phyloP scores from a whole-genome alignment of 2,329 filamentous ascomycete species.

The Fusarium ambrosium region DNA sequence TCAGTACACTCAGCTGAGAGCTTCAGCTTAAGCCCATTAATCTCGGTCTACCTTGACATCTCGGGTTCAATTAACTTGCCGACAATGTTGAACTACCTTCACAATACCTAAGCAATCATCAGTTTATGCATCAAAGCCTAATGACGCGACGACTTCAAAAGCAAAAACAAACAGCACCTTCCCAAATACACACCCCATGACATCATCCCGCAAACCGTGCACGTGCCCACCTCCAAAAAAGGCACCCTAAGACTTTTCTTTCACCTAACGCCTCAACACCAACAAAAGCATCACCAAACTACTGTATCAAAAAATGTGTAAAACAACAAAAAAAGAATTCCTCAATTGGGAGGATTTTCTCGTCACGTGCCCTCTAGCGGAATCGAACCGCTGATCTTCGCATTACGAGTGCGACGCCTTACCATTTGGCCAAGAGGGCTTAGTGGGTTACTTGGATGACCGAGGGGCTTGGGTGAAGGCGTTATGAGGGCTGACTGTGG shows the following conservation, averaged over 20 bases:
- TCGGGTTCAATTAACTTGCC: too few relatives aligned
- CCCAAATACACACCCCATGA: not conserved
- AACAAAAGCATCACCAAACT: not conserved
- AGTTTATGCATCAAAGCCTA: not conserved
- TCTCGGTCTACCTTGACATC: not conserved
- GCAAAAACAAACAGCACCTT: not conserved
- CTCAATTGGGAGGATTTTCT: not conserved
- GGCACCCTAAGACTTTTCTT: not conserved
- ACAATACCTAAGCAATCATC: too few relatives aligned
- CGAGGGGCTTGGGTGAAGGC: not conserved
- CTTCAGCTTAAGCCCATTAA: not conserved
- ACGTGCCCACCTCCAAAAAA: not conserved
- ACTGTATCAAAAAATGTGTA: not conserved
- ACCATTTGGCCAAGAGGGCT: slow-evolving; percentile 46
- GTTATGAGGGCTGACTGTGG: not conserved
- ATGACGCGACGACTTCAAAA: not conserved
- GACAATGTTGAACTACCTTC: too few relatives aligned
- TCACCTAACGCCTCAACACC: not conserved
- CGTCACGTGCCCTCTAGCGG: slow-evolving; percentile 33
- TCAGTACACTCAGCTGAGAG: not conserved
- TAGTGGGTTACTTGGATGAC: slow-evolving; percentile 13
- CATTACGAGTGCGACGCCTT: slow-evolving; percentile 48
- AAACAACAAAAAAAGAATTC: not conserved
- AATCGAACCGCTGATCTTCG: slow-evolving; percentile 46
- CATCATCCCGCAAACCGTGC: not conserved